phyloP scores from a whole-genome alignment of 345 rosid species.

The Syzygium aqueum region DNA sequence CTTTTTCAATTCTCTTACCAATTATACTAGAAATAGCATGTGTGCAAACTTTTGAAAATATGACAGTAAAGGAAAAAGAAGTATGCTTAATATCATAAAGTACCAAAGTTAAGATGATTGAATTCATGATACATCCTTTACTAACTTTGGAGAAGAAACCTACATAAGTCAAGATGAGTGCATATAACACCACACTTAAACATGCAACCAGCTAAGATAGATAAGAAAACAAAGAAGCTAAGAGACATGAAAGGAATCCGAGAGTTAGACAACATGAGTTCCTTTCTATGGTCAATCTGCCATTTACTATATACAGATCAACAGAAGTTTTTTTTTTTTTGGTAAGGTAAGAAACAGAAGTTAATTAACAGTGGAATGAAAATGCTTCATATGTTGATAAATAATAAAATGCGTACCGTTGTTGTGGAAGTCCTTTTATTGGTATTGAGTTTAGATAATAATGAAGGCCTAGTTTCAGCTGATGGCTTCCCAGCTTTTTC shows the following conservation, averaged over 20 bases:
- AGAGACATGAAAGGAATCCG: not conserved
- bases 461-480: slow-evolving; percentile 31
- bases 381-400: not conserved
- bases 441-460: slow-evolving; percentile 40
- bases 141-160: not conserved
- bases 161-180: not conserved
- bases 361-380: not conserved
- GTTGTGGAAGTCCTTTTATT: slow-evolving; percentile 43
- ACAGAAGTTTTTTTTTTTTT: too few relatives aligned
- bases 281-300: not conserved
- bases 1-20: not conserved
- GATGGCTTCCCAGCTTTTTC: slow-evolving; percentile 34
- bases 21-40: not conserved
- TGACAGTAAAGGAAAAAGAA: not conserved
- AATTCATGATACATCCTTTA: not conserved
- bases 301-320: not conserved
- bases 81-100: not conserved
- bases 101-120: not conserved
- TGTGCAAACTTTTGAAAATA: not conserved
- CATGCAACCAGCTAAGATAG: not conserved
- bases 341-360: too few relatives aligned
- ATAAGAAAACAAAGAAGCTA: not conserved
- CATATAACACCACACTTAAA: not conserved
- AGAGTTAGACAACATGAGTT: not conserved
- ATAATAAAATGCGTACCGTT: slow-evolving; percentile 22